phyloP scores from a whole-genome alignment of 192 early-diverging fungal species.

The Chytriomyces sp. region DNA sequence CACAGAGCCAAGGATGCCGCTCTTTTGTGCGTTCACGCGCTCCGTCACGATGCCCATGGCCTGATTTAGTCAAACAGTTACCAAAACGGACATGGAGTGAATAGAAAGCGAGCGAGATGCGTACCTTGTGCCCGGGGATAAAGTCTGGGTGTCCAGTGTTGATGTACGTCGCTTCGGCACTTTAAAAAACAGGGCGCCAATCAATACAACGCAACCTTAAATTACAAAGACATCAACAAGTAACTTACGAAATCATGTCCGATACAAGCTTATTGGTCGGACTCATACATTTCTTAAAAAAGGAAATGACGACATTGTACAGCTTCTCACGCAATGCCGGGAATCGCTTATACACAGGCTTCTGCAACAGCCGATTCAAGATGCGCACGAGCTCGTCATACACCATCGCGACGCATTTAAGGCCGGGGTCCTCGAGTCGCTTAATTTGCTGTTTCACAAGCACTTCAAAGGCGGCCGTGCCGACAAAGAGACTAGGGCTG shows the following conservation, averaged over 20 bases:
- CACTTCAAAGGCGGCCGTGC: constrained; percentile 94
- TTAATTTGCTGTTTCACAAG: constrained; percentile 99
- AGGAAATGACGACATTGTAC: constrained; percentile 89
- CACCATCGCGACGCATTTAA: constrained; percentile 93
- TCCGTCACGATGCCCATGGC: constrained; percentile 93
- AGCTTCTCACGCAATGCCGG: constrained; percentile 91
- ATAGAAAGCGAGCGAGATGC: not conserved
- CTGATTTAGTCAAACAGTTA: constrained; percentile 4
- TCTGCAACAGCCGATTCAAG: constrained; percentile 86
- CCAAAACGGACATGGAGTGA: not conserved
- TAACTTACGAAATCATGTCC: constrained; percentile 81
- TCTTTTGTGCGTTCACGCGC: constrained; percentile 70
- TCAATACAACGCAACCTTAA: constrained; percentile 15
- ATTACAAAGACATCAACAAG: constrained; percentile 28
- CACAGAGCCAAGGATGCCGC: constrained; percentile 10
- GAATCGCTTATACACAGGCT: constrained; percentile 96
- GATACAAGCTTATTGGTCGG: constrained; percentile 95
- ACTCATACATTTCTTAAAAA: constrained; percentile 85
- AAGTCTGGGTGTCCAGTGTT: constrained; percentile 99
- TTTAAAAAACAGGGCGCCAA: constrained; percentile 26
- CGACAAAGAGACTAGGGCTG: constrained; percentile 96
- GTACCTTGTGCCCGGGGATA: constrained; percentile 88
- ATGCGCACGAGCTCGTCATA: constrained; percentile 99
- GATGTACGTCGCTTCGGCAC: constrained; percentile 94
- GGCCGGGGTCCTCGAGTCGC: constrained; percentile 93